Conservation (phyloP, 2,329 filamentous ascomycete species). For the Colletotrichum tropicale region DNA sequence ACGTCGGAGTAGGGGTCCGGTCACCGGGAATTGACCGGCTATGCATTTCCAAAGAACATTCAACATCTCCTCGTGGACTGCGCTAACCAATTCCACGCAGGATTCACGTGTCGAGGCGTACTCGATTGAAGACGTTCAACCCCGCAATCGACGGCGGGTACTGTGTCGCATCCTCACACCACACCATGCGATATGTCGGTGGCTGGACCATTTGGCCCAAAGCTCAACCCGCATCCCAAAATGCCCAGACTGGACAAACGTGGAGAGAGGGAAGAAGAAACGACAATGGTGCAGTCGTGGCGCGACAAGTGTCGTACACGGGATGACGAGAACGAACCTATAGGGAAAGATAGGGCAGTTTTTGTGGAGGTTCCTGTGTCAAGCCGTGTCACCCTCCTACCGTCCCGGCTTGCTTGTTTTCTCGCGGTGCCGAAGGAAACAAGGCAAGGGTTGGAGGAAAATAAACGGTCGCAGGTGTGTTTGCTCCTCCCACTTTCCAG, state of each 20-base stretch:
- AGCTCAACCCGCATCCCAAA: background rate
- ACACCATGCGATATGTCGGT: background rate
- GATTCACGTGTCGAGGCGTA: background rate
- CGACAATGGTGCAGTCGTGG: background rate
- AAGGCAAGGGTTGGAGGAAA: background rate
- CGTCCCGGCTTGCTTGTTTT: background rate
- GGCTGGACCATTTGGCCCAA: background rate
- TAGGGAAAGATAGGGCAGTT: background rate
- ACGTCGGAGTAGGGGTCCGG: background rate
- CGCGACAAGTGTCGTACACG: background rate
- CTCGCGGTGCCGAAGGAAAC: background rate
- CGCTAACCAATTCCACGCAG: background rate
- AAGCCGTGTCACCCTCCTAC: background rate
- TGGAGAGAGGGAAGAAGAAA: background rate
- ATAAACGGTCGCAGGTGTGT: background rate
- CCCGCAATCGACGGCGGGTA: background rate
- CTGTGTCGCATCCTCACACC: background rate
- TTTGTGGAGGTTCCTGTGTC: background rate
- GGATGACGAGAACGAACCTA: background rate
- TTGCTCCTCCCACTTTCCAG: constrained; percentile 6
- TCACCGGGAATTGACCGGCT: background rate
- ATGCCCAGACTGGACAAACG: background rate
- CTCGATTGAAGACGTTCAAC: background rate
- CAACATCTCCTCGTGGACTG: background rate
- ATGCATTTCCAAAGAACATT: background rate